Conservation (phyloP, 164 flowering plant species). For the Vitis vinifera region DNA sequence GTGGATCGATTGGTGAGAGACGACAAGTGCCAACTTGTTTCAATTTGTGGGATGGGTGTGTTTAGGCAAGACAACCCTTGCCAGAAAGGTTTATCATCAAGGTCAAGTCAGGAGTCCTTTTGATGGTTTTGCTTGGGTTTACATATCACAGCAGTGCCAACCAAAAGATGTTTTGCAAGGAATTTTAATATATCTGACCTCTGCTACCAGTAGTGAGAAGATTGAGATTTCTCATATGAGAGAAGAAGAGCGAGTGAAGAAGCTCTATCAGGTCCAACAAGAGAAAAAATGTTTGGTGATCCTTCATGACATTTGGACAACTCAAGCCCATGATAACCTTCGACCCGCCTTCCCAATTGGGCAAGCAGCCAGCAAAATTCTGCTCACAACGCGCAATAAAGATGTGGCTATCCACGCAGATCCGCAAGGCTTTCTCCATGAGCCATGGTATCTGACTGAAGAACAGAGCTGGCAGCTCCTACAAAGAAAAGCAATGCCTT, state of each 20-base stretch:
- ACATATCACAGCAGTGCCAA: slow-evolving; percentile 16
- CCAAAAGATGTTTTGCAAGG: slow-evolving; percentile 11
- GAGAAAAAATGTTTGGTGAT: slow-evolving; percentile 31
- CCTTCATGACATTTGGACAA: slow-evolving; percentile 40
- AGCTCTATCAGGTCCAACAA: slow-evolving; percentile 2
- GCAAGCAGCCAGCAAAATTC: slow-evolving; percentile 11
- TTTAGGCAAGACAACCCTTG: slow-evolving; percentile 30
- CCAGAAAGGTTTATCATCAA: slow-evolving; percentile 15
- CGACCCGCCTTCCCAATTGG: slow-evolving; percentile 20
- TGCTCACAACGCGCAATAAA: slow-evolving; percentile 30
- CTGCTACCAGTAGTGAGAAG: not conserved
- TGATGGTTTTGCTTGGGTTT: slow-evolving; percentile 22
- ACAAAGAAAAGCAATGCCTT: slow-evolving; percentile 14
- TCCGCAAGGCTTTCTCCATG: not conserved
- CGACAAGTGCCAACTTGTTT: slow-evolving; percentile 1
- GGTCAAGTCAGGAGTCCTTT: not conserved
- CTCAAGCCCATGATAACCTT: slow-evolving; percentile 21
- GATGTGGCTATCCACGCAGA: slow-evolving; percentile 22
- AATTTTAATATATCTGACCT: slow-evolving; percentile 6
- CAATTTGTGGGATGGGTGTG: slow-evolving; percentile 26
- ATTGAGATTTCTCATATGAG: not conserved
- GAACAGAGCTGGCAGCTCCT: slow-evolving; percentile 33
- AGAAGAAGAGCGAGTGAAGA: not conserved
- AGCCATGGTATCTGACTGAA: slow-evolving; percentile 1
- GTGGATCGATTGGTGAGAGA: not conserved